phyloP scores from a whole-genome alignment of 164 flowering plant species.

The Malania oleifera region DNA sequence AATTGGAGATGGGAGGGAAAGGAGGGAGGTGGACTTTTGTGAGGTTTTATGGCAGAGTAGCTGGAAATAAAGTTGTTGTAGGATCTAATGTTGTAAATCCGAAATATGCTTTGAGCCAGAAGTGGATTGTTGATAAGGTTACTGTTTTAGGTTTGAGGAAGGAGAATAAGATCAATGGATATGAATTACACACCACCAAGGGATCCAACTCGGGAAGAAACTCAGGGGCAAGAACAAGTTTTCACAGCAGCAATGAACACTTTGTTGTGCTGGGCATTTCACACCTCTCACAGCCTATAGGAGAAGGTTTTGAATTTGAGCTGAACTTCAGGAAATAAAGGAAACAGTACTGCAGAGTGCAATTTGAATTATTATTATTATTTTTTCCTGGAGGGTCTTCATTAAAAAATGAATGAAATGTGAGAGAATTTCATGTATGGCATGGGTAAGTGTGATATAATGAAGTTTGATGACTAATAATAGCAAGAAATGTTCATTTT shows the following conservation, averaged over 20 bases:
- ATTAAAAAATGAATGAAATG: too few relatives aligned
- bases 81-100: constrained; percentile 48
- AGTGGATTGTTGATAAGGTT: constrained; percentile 49
- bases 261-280: constrained; percentile 29
- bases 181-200: not conserved
- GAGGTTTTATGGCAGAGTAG: constrained; percentile 25
- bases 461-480: too few relatives aligned
- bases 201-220: not conserved
- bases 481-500: too few relatives aligned
- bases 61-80: constrained; percentile 20
- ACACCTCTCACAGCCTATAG: constrained; percentile 31
- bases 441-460: too few relatives aligned
- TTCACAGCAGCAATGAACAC: not conserved
- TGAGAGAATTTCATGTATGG: too few relatives aligned
- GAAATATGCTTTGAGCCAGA: constrained; percentile 40
- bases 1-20: constrained; percentile 45
- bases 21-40: constrained; percentile 55
- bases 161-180: not conserved
- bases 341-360: too few relatives aligned
- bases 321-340: too few relatives aligned
- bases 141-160: constrained; percentile 45
- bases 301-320: constrained; percentile 40
- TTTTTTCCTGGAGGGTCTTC: too few relatives aligned
- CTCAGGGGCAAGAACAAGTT: constrained; percentile 4
- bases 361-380: too few relatives aligned